These are phyloP conservation scores for Ceratobasidium sp. DNA, from an alignment of 1,284 basidiomycete species.

Conservation along the genomic window DNA sequence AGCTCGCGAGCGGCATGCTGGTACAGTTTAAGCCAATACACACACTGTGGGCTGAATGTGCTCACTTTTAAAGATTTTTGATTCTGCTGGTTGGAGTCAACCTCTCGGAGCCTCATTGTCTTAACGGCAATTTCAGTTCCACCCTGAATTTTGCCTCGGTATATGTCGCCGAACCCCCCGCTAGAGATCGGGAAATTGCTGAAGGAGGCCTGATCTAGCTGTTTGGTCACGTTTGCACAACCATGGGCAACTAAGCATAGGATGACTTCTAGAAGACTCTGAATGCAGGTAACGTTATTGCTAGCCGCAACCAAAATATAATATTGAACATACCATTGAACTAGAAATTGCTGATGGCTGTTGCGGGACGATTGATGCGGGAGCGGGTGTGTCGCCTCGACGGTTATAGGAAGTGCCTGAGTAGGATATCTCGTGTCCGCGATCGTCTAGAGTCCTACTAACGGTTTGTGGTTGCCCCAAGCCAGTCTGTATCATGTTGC, in stretches of 20 bases:
- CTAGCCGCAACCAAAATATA: too few relatives aligned
- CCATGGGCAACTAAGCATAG: not conserved
- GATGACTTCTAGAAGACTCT: not conserved
- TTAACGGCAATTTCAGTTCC: not conserved
- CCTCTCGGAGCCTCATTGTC: not conserved
- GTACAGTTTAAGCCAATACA: not conserved
- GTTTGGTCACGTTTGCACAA: not conserved
- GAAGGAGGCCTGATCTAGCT: not conserved
- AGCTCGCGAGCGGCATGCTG: constrained; percentile 1
- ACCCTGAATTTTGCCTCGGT: not conserved
- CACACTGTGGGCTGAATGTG: not conserved
- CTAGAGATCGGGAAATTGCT: not conserved
- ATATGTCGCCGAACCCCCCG: not conserved
- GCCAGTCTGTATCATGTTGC: too few relatives aligned
- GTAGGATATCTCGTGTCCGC: too few relatives aligned
- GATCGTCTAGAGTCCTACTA: too few relatives aligned
- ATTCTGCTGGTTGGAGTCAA: not conserved
- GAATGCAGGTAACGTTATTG: too few relatives aligned
- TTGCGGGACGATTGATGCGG: too few relatives aligned
- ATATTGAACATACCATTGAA: too few relatives aligned
- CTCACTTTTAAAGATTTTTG: not conserved
- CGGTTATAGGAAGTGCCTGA: too few relatives aligned
- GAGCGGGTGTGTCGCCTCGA: too few relatives aligned
- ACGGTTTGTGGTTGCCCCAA: too few relatives aligned
- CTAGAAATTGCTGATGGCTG: too few relatives aligned